phyloP scores from a whole-genome alignment of 2,329 filamentous ascomycete species.

The Fusarium luffae region DNA sequence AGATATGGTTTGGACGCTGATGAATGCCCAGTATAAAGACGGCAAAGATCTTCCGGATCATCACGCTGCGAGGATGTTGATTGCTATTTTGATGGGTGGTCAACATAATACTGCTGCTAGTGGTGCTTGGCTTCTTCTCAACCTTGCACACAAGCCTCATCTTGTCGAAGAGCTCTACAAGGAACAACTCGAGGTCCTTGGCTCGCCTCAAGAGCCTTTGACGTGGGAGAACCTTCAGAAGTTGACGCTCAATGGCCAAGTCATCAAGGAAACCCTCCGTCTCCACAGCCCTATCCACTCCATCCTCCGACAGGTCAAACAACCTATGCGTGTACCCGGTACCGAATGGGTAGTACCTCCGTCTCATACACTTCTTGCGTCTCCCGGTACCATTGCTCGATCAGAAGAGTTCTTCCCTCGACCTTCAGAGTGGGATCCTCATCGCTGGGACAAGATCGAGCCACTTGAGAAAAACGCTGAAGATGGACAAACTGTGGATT shows the following conservation, averaged over 20 bases:
- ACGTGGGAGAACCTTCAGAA: constrained; percentile 80
- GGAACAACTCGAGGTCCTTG: constrained; percentile 76
- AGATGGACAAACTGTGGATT: constrained; percentile 82
- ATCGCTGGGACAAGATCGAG: constrained; percentile 77
- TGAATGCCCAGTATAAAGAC: constrained; percentile 86
- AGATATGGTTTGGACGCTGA: constrained; percentile 91
- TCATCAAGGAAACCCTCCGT: constrained; percentile 91
- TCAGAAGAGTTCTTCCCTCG: constrained; percentile 82
- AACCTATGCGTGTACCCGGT: constrained; percentile 82
- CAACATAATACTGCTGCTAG: constrained; percentile 89
- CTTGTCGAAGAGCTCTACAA: constrained; percentile 82
- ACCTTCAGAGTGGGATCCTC: constrained; percentile 84
- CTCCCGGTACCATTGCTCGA: constrained; percentile 81
- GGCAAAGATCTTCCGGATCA: constrained; percentile 79
- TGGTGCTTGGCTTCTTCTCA: constrained; percentile 84
- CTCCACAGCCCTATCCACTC: constrained; percentile 93
- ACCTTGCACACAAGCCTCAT: constrained; percentile 80
- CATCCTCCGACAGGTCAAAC: constrained; percentile 90
- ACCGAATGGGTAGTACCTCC: constrained; percentile 85
- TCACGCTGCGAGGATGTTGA: constrained; percentile 91
- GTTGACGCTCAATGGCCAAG: constrained; percentile 81
- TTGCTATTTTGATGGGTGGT: constrained; percentile 89
- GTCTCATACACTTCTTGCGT: constrained; percentile 83
- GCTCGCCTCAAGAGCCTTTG: constrained; percentile 76
- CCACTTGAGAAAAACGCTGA: constrained; percentile 59